Percentiles rank a stretch among this genome's conserved stretches.
phyloP scores from a whole-genome alignment of 1,284 basidiomycete genomes.

The Clitocybe nebularis region DNA sequence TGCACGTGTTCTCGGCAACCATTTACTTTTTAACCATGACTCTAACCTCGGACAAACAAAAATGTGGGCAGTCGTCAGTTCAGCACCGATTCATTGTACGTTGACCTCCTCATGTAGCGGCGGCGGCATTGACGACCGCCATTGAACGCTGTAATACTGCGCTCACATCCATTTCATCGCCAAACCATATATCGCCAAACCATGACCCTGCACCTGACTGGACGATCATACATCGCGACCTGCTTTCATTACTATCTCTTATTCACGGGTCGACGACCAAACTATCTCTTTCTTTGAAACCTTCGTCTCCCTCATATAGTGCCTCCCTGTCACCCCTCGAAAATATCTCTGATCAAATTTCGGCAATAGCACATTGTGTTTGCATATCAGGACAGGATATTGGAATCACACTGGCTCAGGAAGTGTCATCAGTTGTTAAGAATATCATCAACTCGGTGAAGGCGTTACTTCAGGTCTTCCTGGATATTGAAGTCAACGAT shows the following conservation, averaged over 20 bases:
- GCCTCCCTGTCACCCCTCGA: conserved; percentile 54
- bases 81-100: background rate
- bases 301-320: conserved; percentile 50
- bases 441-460: conserved; percentile 38
- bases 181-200: too few relatives aligned
- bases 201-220: conserved; percentile 27
- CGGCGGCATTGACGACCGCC: conserved; percentile 29
- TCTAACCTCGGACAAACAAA: conserved; percentile 12
- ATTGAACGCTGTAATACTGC: conserved; percentile 44
- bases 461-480: conserved; percentile 31
- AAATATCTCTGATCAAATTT: conserved; percentile 51
- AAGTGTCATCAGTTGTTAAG: conserved; percentile 38
- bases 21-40: background rate
- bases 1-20: conserved; percentile 16
- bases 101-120: conserved; percentile 22
- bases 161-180: conserved; percentile 27
- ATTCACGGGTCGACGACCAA: conserved; percentile 63
- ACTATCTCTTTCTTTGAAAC: conserved; percentile 61
- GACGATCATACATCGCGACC: conserved; percentile 48
- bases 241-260: conserved; percentile 56
- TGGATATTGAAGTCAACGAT: conserved; percentile 23
- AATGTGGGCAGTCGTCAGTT: conserved; percentile 10
- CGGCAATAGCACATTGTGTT: conserved; percentile 56
- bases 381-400: conserved; percentile 47
- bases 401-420: conserved; percentile 51